These are phyloP conservation scores for Leishmania lainsoni DNA, from an alignment of 208 protist species.

Conservation along the genomic window DNA sequence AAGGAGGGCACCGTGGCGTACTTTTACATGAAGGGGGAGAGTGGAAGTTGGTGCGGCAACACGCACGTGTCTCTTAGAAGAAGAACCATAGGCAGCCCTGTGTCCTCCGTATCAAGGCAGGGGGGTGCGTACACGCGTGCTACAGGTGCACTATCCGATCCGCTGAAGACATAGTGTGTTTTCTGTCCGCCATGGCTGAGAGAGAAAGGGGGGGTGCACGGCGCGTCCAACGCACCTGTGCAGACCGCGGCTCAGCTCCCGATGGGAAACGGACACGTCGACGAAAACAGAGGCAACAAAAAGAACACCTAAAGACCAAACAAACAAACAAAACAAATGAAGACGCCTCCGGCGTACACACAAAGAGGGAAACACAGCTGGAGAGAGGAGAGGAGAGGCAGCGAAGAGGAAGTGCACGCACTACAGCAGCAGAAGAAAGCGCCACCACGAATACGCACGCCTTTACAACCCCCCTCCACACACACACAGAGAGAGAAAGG, in stretches of 20 bases:
- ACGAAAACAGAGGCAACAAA: too few relatives aligned
- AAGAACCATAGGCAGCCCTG: neutral
- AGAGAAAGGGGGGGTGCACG: neutral
- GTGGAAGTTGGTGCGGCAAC: neutral
- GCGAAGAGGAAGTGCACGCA: neutral
- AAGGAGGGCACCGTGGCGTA: neutral
- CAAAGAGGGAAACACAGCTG: neutral
- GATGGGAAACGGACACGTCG: neutral
- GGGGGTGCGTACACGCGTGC: neutral
- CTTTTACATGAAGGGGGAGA: neutral
- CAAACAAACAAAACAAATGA: neutral
- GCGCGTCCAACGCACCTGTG: too few relatives aligned
- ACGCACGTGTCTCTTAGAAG: neutral
- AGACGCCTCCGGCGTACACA: neutral
- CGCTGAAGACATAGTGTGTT: neutral
- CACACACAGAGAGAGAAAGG: neutral
- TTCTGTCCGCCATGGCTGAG: neutral
- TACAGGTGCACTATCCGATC: neutral
- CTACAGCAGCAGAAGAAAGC: neutral
- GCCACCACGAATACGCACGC: too few relatives aligned
- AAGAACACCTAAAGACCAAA: too few relatives aligned
- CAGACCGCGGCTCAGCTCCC: too few relatives aligned
- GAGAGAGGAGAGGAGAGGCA: neutral
- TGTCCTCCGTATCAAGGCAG: neutral
- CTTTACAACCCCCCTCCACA: too few relatives aligned